Percentiles rank a stretch among this genome's conserved stretches.
Conservation (phyloP, 495 filamentous ascomycete genomes). For the Aspergillus bridgeri region DNA sequence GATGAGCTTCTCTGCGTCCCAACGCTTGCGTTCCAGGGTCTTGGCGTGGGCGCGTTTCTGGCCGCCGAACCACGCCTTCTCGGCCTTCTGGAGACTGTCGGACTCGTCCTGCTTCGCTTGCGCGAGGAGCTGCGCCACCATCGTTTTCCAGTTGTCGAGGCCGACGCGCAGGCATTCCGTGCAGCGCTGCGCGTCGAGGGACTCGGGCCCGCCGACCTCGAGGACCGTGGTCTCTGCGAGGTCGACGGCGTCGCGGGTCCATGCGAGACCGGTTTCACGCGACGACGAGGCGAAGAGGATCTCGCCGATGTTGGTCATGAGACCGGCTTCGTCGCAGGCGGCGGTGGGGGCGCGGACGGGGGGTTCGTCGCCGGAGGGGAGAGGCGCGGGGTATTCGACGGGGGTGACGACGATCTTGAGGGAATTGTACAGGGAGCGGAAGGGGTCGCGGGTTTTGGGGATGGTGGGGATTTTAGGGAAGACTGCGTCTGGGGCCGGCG, state of each 20-base stretch:
- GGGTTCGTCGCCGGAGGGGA: slow-evolving; percentile 60
- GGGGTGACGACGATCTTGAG: slow-evolving; percentile 43
- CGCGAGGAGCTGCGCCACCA: slow-evolving; percentile 57
- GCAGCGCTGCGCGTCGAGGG: slow-evolving; percentile 49
- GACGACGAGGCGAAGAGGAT: slow-evolving; percentile 71
- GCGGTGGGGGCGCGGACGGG: slow-evolving; percentile 57
- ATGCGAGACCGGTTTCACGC: slow-evolving; percentile 67
- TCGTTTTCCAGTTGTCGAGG: slow-evolving; percentile 70
- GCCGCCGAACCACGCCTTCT: slow-evolving; percentile 50
- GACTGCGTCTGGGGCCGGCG: slow-evolving; percentile 21
- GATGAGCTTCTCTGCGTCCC: slow-evolving; percentile 39
- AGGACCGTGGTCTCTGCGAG: slow-evolving; percentile 51
- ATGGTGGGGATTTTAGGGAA: slow-evolving; percentile 48
- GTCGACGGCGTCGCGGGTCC: slow-evolving; percentile 83
- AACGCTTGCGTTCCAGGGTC: slow-evolving; percentile 30
- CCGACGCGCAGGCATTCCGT: slow-evolving; percentile 68
- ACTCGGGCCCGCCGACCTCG: slow-evolving; percentile 38
- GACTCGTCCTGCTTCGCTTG: slow-evolving; percentile 46
- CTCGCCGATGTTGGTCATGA: slow-evolving; percentile 91
- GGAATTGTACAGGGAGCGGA: slow-evolving; percentile 32
- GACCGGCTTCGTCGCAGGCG: slow-evolving; percentile 75
- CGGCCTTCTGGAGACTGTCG: slow-evolving; percentile 32
- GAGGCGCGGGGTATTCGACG: slow-evolving; percentile 61
- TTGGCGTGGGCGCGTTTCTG: slow-evolving; percentile 26
- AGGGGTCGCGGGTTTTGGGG: slow-evolving; percentile 54